A percentile compares a stretch with the other conserved stretches of the same genome.
These are phyloP conservation scores for Mucor saturninus DNA, from an alignment of 371 early-diverging fungal genomes.

Conservation along the genomic window DNA sequence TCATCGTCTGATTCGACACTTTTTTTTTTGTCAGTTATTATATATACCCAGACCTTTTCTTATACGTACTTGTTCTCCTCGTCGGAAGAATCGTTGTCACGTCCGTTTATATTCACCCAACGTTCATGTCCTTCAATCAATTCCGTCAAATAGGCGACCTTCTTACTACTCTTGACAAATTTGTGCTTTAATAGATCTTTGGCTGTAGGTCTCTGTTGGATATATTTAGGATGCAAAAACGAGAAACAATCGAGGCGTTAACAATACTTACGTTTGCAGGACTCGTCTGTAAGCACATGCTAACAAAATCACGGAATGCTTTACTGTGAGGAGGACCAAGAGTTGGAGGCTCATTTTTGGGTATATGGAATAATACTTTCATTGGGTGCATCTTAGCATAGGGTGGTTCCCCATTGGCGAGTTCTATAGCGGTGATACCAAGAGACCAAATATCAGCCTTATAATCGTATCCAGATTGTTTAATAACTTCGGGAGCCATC, in stretches of 20 bases:
- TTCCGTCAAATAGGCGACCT: slow-evolving; percentile 82
- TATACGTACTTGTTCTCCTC: slow-evolving; percentile 54
- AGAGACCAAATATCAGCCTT: slow-evolving; percentile 99
- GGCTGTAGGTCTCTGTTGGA: slow-evolving; percentile 80
- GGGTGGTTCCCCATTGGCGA: slow-evolving; percentile 94
- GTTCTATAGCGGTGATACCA: slow-evolving; percentile 97
- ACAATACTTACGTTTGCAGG: slow-evolving; percentile 63
- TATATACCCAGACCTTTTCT: background rate
- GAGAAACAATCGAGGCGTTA: background rate
- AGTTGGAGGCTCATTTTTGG: slow-evolving; percentile 90
- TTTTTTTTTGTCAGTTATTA: slow-evolving; percentile 7
- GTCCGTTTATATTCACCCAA: slow-evolving; percentile 67
- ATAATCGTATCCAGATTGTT: slow-evolving; percentile 92
- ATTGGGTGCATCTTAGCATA: slow-evolving; percentile 91
- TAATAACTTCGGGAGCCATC: slow-evolving; percentile 99
- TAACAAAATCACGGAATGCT: slow-evolving; percentile 91
- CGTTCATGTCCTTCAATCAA: slow-evolving; percentile 83
- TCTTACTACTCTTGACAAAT: slow-evolving; percentile 85
- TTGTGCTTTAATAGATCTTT: slow-evolving; percentile 90
- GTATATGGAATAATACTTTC: slow-evolving; percentile 93
- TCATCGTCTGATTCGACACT: slow-evolving; percentile 41
- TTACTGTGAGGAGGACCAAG: slow-evolving; percentile 81
- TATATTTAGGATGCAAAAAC: slow-evolving; percentile 1
- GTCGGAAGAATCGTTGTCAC: slow-evolving; percentile 63
- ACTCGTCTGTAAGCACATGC: slow-evolving; percentile 85